phyloP scores from a whole-genome alignment of 305 asterid species.

The Fraxinus sp. region DNA sequence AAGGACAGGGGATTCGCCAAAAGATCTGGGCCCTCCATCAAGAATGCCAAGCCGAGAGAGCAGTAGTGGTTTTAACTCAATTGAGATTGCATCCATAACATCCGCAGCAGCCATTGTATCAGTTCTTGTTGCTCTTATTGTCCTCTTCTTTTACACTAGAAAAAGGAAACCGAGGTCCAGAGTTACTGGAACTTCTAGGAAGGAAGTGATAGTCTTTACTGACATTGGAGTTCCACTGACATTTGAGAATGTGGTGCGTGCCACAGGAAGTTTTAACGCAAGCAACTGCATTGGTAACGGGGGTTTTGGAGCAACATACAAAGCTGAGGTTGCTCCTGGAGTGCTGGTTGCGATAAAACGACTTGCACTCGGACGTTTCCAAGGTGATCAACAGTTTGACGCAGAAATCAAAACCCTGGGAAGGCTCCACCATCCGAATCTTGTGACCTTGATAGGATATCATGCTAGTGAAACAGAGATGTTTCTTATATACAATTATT shows the following conservation, averaged over 20 bases:
- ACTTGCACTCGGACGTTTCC: slow-evolving; percentile 82
- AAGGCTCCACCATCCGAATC: slow-evolving; percentile 73
- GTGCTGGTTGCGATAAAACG: slow-evolving; percentile 77
- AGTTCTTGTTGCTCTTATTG: slow-evolving; percentile 63
- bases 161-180: slow-evolving; percentile 75
- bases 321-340: slow-evolving; percentile 85
- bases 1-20: slow-evolving; percentile 35
- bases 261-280: slow-evolving; percentile 74
- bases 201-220: slow-evolving; percentile 71
- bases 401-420: slow-evolving; percentile 85
- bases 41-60: slow-evolving; percentile 27
- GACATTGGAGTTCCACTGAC: slow-evolving; percentile 75
- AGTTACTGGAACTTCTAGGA: slow-evolving; percentile 68
- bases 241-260: slow-evolving; percentile 71
- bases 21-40: slow-evolving; percentile 32
- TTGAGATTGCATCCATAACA: slow-evolving; percentile 76
- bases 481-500: slow-evolving; percentile 80
- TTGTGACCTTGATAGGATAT: slow-evolving; percentile 87
- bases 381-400: slow-evolving; percentile 81
- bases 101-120: slow-evolving; percentile 80
- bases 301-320: slow-evolving; percentile 93
- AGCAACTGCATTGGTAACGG: slow-evolving; percentile 88
- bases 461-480: slow-evolving; percentile 87
- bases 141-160: slow-evolving; percentile 72
- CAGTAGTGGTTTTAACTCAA: slow-evolving; percentile 53